Evolutionary conservation across 192 early-diverging fungal species (phyloP).

Genomic region (Umbelopsis ramanniana): DNA sequence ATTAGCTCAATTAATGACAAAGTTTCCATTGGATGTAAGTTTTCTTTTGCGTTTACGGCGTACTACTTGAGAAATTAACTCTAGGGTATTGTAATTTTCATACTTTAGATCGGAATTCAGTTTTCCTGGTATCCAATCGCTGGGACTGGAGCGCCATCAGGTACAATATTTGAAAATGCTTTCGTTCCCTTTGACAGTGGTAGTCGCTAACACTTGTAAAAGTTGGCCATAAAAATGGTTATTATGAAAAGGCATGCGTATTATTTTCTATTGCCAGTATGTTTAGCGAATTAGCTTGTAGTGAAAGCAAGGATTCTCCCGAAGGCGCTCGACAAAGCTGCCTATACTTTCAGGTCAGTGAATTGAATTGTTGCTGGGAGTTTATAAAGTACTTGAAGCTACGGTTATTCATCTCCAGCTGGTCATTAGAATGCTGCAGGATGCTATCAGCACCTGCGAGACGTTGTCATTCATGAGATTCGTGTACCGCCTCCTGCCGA

Average conservation of each 20-base stretch:
- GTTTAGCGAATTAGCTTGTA: constrained; percentile 78
- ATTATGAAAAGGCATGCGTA: constrained; percentile 82
- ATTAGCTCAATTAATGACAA: constrained; percentile 74
- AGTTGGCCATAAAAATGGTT: constrained; percentile 66
- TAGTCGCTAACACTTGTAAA: not conserved
- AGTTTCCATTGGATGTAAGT: constrained; percentile 87
- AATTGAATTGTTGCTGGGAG: not conserved
- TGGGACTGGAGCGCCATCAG: constrained; percentile 57
- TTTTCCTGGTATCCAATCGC: constrained; percentile 72
- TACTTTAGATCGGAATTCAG: constrained; percentile 59
- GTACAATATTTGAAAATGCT: constrained; percentile 32
- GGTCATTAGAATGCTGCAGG: constrained; percentile 75
- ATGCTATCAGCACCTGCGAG: constrained; percentile 66
- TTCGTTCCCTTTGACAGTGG: not conserved
- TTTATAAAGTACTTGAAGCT: not conserved
- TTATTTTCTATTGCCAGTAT: constrained; percentile 86
- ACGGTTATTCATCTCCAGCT: not conserved
- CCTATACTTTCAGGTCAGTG: constrained; percentile 72
- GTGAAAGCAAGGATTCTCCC: constrained; percentile 66
- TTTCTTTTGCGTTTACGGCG: constrained; percentile 23
- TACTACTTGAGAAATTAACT: not conserved
- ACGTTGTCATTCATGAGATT: constrained; percentile 64
- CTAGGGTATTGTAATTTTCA: not conserved
- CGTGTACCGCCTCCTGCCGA: constrained; percentile 67
- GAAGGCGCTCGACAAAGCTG: constrained; percentile 84